phyloP scores from a whole-genome alignment of 805 yeast genomes.

The Schizosaccharomyces osmophilus region DNA sequence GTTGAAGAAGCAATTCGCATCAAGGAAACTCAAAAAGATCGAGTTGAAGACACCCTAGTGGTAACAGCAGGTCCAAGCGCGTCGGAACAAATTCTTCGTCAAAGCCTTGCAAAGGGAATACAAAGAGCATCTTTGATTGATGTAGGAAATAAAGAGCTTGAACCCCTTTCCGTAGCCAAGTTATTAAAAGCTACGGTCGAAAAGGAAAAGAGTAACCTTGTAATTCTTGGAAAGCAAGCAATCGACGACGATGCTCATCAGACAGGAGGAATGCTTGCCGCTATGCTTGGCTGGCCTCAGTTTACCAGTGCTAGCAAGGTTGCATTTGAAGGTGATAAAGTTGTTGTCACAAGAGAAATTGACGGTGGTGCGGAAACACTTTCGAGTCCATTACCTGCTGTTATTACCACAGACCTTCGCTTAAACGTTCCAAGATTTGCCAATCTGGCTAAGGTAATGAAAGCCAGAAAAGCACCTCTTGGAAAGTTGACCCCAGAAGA shows the following conservation, averaged over 20 bases:
- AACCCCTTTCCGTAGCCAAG: conserved; percentile 79
- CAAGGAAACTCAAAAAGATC: conserved; percentile 34
- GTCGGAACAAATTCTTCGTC: conserved; percentile 67
- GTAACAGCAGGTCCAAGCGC: conserved; percentile 75
- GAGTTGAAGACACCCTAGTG: conserved; percentile 64
- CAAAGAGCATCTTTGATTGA: conserved; percentile 67
- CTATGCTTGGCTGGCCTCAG: conserved; percentile 82
- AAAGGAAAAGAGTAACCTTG: conserved; percentile 45
- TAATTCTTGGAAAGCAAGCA: conserved; percentile 85
- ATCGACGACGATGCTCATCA: conserved; percentile 88
- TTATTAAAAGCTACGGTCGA: conserved; percentile 50
- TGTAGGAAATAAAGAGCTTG: conserved; percentile 30
- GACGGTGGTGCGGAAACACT: conserved; percentile 87
- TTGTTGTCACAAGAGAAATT: conserved; percentile 67
- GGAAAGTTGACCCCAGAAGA: conserved; percentile 40
- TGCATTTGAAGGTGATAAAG: conserved; percentile 26
- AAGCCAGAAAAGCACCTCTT: conserved; percentile 90
- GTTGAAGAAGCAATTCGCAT: conserved; percentile 79
- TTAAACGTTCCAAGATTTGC: conserved; percentile 89
- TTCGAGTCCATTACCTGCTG: conserved; percentile 52
- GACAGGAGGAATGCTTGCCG: conserved; percentile 92
- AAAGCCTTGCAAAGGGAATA: conserved; percentile 85
- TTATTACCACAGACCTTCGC: conserved; percentile 80
- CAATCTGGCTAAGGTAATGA: conserved; percentile 89
- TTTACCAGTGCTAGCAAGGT: conserved; percentile 87